Conservation (phyloP, 169 alveolate genomes). For the Plasmodium fragile region DNA sequence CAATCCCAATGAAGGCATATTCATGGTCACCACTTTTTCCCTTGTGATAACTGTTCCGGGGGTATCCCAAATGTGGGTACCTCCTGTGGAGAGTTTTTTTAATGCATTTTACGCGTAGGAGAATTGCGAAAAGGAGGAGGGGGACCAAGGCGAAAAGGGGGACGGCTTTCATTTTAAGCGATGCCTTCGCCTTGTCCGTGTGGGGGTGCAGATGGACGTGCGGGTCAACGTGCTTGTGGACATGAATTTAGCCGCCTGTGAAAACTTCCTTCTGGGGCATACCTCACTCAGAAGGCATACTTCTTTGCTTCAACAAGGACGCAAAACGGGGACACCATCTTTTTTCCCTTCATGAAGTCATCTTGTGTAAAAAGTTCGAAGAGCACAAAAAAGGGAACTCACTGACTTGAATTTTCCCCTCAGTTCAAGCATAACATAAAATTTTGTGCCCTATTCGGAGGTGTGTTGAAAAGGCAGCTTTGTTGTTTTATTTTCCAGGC, state of each 20-base stretch:
- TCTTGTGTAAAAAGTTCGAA: neutral
- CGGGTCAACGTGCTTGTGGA: neutral
- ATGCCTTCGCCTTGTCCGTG: neutral
- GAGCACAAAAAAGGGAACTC: neutral
- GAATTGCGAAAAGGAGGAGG: conserved; percentile 24
- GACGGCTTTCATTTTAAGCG: conserved; percentile 35
- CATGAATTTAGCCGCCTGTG: neutral
- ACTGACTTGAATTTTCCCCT: neutral
- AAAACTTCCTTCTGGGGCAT: neutral
- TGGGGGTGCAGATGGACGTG: neutral
- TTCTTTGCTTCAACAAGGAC: neutral
- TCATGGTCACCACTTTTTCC: neutral
- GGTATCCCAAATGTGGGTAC: conserved; percentile 11
- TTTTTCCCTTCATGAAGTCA: neutral
- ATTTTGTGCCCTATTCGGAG: neutral
- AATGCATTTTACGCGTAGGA: conserved; percentile 52
- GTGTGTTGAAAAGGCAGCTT: neutral
- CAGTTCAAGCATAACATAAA: neutral
- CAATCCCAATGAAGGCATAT: conserved; percentile 54
- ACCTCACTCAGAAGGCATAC: neutral
- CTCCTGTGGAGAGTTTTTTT: conserved; percentile 1
- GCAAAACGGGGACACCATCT: neutral
- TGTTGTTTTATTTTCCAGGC: conserved; percentile 12
- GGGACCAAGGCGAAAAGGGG: neutral
- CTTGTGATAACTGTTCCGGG: neutral